Conservation (phyloP, 768 basidiomycete species). For the Cubamyces lactineus region DNA sequence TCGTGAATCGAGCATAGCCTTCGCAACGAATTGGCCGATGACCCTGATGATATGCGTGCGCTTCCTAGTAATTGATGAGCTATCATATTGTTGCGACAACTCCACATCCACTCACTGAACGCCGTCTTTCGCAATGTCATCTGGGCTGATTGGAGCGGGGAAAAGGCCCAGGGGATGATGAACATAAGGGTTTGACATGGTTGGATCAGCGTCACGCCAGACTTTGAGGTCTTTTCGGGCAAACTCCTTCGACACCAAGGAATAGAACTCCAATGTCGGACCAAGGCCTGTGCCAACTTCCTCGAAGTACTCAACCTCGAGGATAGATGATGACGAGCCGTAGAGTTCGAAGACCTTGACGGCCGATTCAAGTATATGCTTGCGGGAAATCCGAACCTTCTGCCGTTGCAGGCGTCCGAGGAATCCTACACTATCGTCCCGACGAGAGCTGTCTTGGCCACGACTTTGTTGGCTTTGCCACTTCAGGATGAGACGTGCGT, state of each 20-base stretch:
- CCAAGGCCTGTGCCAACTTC: constrained; percentile 98
- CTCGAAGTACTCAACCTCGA: constrained; percentile 98
- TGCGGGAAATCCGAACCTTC: constrained; percentile 95
- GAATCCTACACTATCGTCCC: constrained; percentile 91
- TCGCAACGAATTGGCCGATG: constrained; percentile 95
- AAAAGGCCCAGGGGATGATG: constrained; percentile 85
- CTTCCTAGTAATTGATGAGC: constrained; percentile 54
- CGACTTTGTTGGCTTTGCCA: constrained; percentile 90
- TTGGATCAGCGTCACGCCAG: constrained; percentile 85
- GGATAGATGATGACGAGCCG: constrained; percentile 88
- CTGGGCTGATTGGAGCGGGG: constrained; percentile 77
- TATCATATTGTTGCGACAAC: neutral
- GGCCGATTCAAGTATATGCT: constrained; percentile 93
- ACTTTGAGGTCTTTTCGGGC: constrained; percentile 85
- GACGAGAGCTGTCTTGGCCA: constrained; percentile 74
- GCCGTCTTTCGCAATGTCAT: constrained; percentile 71
- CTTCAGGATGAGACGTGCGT: constrained; percentile 91
- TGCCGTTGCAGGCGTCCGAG: constrained; percentile 91
- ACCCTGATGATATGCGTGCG: constrained; percentile 84
- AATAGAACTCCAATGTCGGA: constrained; percentile 97
- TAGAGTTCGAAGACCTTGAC: constrained; percentile 97
- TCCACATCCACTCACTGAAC: constrained; percentile 59
- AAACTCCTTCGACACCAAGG: constrained; percentile 95
- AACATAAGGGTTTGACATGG: constrained; percentile 69
- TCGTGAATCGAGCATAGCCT: constrained; percentile 94